phyloP scores from a whole-genome alignment of 768 basidiomycete genomes.

The Lactifluus piperatus region DNA sequence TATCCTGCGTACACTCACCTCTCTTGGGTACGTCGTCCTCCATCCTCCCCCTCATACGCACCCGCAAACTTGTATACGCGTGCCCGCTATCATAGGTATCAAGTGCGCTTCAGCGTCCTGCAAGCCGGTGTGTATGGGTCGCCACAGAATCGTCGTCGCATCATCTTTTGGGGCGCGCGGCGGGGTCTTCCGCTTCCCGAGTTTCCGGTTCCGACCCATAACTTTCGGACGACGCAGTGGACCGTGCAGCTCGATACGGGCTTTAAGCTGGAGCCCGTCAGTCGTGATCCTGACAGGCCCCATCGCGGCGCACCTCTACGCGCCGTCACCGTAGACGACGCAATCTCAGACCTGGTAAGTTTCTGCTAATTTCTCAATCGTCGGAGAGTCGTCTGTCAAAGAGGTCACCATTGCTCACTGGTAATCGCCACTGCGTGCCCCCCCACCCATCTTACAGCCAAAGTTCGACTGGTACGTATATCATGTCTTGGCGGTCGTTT shows the following conservation, averaged over 20 bases:
- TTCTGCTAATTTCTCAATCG: neutral
- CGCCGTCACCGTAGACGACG: constrained; percentile 52
- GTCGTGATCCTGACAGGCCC: constrained; percentile 1
- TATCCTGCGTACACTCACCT: constrained; percentile 47
- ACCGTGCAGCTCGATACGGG: constrained; percentile 10
- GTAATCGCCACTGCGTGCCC: neutral
- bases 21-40: constrained; percentile 45
- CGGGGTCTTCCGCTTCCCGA: constrained; percentile 48
- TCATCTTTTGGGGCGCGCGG: constrained; percentile 62
- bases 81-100: constrained; percentile 40
- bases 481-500: neutral
- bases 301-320: constrained; percentile 45
- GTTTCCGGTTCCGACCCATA: constrained; percentile 57
- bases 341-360: constrained; percentile 62
- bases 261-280: neutral
- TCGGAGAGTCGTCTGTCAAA: too few relatives aligned
- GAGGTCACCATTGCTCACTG: neutral
- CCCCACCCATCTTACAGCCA: constrained; percentile 35
- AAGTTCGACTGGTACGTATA: constrained; percentile 55
- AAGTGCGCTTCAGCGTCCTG: constrained; percentile 53
- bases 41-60: neutral
- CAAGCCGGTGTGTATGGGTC: constrained; percentile 68
- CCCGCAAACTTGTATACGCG: neutral
- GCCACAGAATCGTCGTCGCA: constrained; percentile 56
- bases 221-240: constrained; percentile 28